These are phyloP conservation scores for Apostasia ramifera DNA, from an alignment of 106 monocot genomes.

Conservation along the genomic window DNA sequence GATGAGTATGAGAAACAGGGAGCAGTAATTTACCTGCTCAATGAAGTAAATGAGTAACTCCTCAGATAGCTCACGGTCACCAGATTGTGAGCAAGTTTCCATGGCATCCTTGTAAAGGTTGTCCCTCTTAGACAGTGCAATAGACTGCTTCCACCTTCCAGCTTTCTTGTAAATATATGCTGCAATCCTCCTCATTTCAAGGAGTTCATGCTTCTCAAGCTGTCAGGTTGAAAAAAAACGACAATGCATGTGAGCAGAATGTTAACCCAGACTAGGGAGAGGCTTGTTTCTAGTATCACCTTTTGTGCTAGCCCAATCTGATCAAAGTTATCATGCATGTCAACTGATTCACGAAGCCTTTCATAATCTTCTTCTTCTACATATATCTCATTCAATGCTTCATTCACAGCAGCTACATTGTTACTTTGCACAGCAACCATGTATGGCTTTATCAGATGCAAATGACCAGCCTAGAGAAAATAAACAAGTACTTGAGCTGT, in stretches of 20 bases:
- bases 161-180: conserved; percentile 99
- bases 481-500: too few species aligned
- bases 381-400: conserved; percentile 97
- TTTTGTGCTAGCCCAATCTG: conserved; percentile 99
- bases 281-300: conserved; percentile 24
- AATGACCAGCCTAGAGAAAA: conserved; percentile 62
- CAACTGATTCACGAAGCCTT: conserved; percentile 86
- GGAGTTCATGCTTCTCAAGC: conserved; percentile 96
- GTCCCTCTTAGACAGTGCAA: conserved; percentile 95
- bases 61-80: conserved; percentile 86
- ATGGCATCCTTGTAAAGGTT: conserved; percentile 95
- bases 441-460: conserved; percentile 94
- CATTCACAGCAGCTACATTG: conserved; percentile 96
- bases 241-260: neutral
- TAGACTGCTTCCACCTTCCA: conserved; percentile 99
- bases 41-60: conserved; percentile 98
- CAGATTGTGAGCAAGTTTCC: conserved; percentile 97
- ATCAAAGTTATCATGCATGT: conserved; percentile 98
- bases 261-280: neutral
- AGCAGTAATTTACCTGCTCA: conserved; percentile 59
- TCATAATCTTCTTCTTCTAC: conserved; percentile 98
- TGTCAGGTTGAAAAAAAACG: conserved; percentile 8
- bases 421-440: conserved; percentile 99
- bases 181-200: conserved; percentile 96
- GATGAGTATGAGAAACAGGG: too few species aligned